phyloP scores from a whole-genome alignment of 768 basidiomycete species.

The Rhizopogon sp. region DNA sequence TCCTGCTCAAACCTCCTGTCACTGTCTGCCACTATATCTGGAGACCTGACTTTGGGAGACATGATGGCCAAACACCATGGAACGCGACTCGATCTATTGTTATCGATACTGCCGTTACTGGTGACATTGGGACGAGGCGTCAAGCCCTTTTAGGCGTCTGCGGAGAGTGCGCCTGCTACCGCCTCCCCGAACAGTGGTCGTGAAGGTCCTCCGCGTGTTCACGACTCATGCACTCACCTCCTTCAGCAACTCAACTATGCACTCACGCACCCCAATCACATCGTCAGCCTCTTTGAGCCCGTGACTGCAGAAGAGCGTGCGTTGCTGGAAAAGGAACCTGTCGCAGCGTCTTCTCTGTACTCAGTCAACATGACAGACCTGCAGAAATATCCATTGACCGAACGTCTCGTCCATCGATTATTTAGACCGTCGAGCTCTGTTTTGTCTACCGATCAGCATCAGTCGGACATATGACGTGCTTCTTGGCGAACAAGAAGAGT shows the following conservation, averaged over 20 bases:
- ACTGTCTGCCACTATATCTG: conserved; percentile 60
- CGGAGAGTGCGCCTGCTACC: conserved; percentile 34
- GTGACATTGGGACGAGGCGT: conserved; percentile 83
- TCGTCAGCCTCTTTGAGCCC: conserved; percentile 77
- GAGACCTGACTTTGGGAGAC: conserved; percentile 65
- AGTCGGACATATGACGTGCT: conserved; percentile 71
- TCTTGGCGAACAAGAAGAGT: conserved; percentile 57
- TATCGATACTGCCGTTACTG: conserved; percentile 64
- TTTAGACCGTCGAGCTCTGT: conserved; percentile 68
- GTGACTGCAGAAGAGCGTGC: conserved; percentile 70
- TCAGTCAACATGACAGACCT: conserved; percentile 52
- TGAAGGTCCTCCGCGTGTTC: conserved; percentile 66
- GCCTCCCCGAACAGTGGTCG: conserved; percentile 37
- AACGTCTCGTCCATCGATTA: conserved; percentile 66
- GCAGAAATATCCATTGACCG: conserved; percentile 65
- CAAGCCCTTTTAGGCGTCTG: conserved; percentile 72
- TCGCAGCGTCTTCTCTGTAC: conserved; percentile 26
- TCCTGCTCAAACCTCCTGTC: conserved; percentile 51
- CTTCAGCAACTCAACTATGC: conserved; percentile 89
- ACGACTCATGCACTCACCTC: conserved; percentile 64
- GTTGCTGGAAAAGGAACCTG: conserved; percentile 58
- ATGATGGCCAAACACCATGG: conserved; percentile 83
- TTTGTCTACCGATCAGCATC: conserved; percentile 57
- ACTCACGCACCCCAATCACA: conserved; percentile 85
- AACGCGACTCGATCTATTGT: conserved; percentile 65